Evolutionary conservation across 345 rosid species (phyloP).

Genomic region (Psidium friedrichsthalianum): DNA sequence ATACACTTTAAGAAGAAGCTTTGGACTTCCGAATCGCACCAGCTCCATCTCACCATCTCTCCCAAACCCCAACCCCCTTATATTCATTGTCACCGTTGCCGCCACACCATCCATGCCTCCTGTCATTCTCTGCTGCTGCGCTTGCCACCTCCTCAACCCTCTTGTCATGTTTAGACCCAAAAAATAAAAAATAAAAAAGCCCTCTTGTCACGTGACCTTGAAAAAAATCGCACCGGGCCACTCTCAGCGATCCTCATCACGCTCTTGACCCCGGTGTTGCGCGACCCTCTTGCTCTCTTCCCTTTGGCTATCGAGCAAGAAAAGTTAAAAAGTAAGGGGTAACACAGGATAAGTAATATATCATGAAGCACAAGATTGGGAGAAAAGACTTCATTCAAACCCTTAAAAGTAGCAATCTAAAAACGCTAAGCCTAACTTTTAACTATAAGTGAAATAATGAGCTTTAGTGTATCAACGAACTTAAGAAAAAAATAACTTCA

Average conservation of each 20-base stretch:
- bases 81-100: background rate
- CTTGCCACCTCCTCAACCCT: background rate
- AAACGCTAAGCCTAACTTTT: background rate
- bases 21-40: background rate
- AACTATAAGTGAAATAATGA: no score
- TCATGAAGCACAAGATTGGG: background rate
- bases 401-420: background rate
- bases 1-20: background rate
- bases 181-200: no score
- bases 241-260: background rate
- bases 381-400: background rate
- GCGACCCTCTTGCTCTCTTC: background rate
- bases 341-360: background rate
- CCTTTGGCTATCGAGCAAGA: background rate
- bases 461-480: background rate
- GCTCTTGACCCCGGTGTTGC: background rate
- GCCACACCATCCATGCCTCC: background rate
- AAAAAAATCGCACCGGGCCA: background rate
- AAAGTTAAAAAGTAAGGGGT: background rate
- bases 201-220: background rate
- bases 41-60: background rate
- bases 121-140: background rate
- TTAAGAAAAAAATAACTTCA: background rate
- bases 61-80: background rate
- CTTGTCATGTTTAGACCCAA: background rate